Percentiles rank a stretch among this genome's conserved stretches.
phyloP scores from a whole-genome alignment of 225 moss, liverwort and hornwort genomes.

The Marchantia polymorpha region DNA sequence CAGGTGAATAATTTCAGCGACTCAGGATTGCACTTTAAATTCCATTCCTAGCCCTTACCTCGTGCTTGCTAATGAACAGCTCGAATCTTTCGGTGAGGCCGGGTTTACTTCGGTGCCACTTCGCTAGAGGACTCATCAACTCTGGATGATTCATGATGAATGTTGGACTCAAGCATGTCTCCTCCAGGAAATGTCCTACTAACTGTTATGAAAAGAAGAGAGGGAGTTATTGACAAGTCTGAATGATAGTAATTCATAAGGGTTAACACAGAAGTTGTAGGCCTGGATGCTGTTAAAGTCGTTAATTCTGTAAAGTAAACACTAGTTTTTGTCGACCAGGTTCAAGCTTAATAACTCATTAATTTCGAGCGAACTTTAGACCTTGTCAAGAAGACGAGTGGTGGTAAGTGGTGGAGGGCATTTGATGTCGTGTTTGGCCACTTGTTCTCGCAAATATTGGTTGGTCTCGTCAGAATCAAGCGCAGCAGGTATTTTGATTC shows the following conservation, averaged over 20 bases:
- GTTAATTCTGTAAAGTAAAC: no score
- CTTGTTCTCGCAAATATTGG: constrained; percentile 59
- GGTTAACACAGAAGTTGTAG: no score
- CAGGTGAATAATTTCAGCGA: no score
- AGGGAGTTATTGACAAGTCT: not conserved
- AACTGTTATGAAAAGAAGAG: constrained; percentile 45
- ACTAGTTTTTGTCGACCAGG: no score
- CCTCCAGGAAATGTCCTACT: constrained; percentile 89
- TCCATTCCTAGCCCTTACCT: constrained; percentile 35
- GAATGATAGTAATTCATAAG: no score
- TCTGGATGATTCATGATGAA: constrained; percentile 90
- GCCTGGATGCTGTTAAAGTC: no score
- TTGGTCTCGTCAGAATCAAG: constrained; percentile 77
- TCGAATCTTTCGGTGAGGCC: constrained; percentile 96
- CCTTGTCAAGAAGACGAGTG: constrained; percentile 92
- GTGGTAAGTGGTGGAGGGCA: constrained; percentile 94
- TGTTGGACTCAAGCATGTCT: constrained; percentile 77
- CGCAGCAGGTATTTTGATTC: constrained; percentile 62
- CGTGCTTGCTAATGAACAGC: constrained; percentile 88
- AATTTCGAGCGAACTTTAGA: constrained; percentile 2
- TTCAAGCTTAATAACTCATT: not conserved
- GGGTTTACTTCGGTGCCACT: constrained; percentile 90
- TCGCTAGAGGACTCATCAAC: constrained; percentile 91
- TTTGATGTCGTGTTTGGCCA: constrained; percentile 72
- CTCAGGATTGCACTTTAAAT: no score